Percentiles rank a stretch among this genome's conserved stretches.
phyloP scores from a whole-genome alignment of 2,329 filamentous ascomycete genomes.

The Sporothrix protearum region DNA sequence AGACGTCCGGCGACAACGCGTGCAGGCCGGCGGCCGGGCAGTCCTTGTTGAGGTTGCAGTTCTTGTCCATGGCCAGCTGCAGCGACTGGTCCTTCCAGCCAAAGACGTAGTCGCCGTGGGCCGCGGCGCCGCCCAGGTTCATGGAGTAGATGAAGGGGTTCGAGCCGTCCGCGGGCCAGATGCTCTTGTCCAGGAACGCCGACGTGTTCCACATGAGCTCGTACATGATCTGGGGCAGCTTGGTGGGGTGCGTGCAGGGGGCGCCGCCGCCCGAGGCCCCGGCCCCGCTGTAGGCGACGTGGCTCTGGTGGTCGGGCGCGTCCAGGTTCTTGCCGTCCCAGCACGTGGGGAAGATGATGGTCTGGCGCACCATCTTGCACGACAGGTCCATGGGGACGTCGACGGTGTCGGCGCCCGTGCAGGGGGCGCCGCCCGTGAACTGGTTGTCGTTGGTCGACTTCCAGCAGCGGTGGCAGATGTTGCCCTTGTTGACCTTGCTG shows the following conservation, averaged over 20 bases:
- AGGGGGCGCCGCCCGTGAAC: slow-evolving; percentile 49
- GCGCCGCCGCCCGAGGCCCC: slow-evolving; percentile 46
- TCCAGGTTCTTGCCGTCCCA: slow-evolving; percentile 51
- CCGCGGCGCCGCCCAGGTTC: slow-evolving; percentile 46
- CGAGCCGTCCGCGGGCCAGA: slow-evolving; percentile 44
- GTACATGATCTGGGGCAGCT: slow-evolving; percentile 49
- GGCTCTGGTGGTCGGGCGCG: slow-evolving; percentile 40
- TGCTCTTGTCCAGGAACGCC: slow-evolving; percentile 41
- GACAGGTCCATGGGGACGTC: slow-evolving; percentile 41
- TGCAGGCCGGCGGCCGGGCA: slow-evolving; percentile 45
- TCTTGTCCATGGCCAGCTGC: slow-evolving; percentile 48
- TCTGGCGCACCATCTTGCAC: slow-evolving; percentile 37
- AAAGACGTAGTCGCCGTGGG: slow-evolving; percentile 52
- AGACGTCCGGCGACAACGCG: slow-evolving; percentile 43
- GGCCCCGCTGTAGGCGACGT: slow-evolving; percentile 40
- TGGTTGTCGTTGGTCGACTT: slow-evolving; percentile 44
- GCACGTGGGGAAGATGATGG: slow-evolving; percentile 44
- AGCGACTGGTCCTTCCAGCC: slow-evolving; percentile 49
- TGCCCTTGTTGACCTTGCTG: slow-evolving; percentile 39
- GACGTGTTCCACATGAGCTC: slow-evolving; percentile 48
- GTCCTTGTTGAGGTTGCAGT: slow-evolving; percentile 46
- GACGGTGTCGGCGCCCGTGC: slow-evolving; percentile 48
- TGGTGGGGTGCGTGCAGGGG: slow-evolving; percentile 44
- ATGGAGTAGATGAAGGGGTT: slow-evolving; percentile 45
- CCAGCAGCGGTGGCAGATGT: slow-evolving; percentile 49